These are phyloP conservation scores for Neurospora sp. DNA, from an alignment of 495 filamentous ascomycete species.

Conservation along the genomic window DNA sequence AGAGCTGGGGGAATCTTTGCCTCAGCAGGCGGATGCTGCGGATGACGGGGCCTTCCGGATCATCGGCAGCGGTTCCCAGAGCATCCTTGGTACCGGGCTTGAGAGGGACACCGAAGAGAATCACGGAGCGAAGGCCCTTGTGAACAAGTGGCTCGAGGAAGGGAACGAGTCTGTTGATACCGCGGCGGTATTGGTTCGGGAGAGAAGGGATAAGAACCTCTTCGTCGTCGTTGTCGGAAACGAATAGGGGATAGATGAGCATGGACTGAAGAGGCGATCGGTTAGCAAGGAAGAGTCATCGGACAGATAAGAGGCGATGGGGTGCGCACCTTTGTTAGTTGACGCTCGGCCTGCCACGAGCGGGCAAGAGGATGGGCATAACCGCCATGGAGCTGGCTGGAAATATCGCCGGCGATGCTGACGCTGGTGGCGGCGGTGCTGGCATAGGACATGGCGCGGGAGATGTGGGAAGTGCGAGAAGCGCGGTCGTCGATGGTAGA, in stretches of 20 bases:
- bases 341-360: constrained; percentile 91
- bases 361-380: constrained; percentile 87
- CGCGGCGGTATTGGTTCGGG: constrained; percentile 77
- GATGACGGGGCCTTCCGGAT: constrained; percentile 87
- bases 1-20: constrained; percentile 74
- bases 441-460: constrained; percentile 65
- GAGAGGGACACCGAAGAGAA: constrained; percentile 89
- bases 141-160: constrained; percentile 77
- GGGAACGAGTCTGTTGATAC: constrained; percentile 74
- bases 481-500: constrained; percentile 49
- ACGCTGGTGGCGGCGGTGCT: constrained; percentile 90
- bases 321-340: constrained; percentile 78
- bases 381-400: constrained; percentile 88
- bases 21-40: constrained; percentile 72
- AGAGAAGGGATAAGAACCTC: constrained; percentile 83
- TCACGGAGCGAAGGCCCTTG: constrained; percentile 84
- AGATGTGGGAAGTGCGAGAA: constrained; percentile 52
- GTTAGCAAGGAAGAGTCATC: constrained; percentile 5
- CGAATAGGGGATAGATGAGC: constrained; percentile 95
- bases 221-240: constrained; percentile 88
- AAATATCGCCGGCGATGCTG: constrained; percentile 85
- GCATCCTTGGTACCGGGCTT: constrained; percentile 74
- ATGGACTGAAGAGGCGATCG: constrained; percentile 54
- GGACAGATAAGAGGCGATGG: neutral
- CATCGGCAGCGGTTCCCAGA: constrained; percentile 86